These are phyloP conservation scores for Hypoxylon sp. DNA, from an alignment of 2,329 filamentous ascomycete genomes.

Conservation along the genomic window DNA sequence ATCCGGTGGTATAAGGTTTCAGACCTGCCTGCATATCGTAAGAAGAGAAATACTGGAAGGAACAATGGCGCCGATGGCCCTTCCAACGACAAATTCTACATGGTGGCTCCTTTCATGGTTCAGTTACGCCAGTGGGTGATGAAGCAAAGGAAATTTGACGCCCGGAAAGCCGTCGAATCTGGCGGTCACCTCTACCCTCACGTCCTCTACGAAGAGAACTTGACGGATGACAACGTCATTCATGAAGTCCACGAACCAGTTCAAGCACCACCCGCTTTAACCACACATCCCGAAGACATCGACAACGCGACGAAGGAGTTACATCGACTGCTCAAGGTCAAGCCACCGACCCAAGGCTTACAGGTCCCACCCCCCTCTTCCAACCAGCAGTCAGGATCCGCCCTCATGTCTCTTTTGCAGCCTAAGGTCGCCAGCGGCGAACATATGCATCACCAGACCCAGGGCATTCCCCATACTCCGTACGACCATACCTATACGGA, in stretches of 20 bases:
- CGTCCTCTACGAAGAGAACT: slow-evolving; percentile 65
- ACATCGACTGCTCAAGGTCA: slow-evolving; percentile 66
- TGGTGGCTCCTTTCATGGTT: slow-evolving; percentile 93
- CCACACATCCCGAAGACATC: slow-evolving; percentile 42
- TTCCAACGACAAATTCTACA: slow-evolving; percentile 89
- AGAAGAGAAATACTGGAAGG: slow-evolving; percentile 70
- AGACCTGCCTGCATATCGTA: slow-evolving; percentile 85
- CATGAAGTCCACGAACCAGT: slow-evolving; percentile 56
- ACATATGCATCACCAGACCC: slow-evolving; percentile 39
- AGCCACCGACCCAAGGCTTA: slow-evolving; percentile 63
- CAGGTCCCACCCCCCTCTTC: slow-evolving; percentile 50
- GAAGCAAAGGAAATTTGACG: slow-evolving; percentile 82
- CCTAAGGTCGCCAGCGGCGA: slow-evolving; percentile 47
- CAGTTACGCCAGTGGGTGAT: slow-evolving; percentile 90
- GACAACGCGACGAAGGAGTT: slow-evolving; percentile 56
- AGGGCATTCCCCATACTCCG: slow-evolving; percentile 55
- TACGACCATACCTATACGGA: slow-evolving; percentile 65
- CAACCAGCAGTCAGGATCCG: slow-evolving; percentile 60
- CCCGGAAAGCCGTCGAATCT: slow-evolving; percentile 55
- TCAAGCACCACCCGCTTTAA: slow-evolving; percentile 46
- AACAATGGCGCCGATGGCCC: slow-evolving; percentile 67
- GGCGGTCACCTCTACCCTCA: slow-evolving; percentile 58
- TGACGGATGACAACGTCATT: slow-evolving; percentile 72
- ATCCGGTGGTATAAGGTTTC: slow-evolving; percentile 94
- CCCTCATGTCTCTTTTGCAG: slow-evolving; percentile 66